Base-by-base conservation (phyloP, 495 filamentous ascomycete genomes). In the Neurospora sp. region DNA sequence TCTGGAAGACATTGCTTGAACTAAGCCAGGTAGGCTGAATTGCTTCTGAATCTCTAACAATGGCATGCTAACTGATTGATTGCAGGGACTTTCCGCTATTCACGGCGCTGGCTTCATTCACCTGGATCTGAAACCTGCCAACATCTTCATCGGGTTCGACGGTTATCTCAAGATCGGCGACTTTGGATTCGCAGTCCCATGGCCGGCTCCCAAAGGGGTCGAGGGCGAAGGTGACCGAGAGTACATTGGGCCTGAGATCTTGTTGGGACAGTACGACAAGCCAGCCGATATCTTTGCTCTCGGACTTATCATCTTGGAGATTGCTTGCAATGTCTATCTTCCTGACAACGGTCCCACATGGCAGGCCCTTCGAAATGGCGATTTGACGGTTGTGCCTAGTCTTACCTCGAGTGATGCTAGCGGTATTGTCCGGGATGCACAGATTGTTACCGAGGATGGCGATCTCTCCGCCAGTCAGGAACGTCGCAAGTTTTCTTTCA, bases 1-100 rank as follows among this genome's bases (percentile, higher is more conserved):
- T 98, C 77, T 99, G 96, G 96, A 99, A 99, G 82, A 94, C 98
- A 54, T 83, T 97, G 74, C 86, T 96, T 10, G 96, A 99, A 78
- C 76, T 96, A 44, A 86, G 90, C 75, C 83, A 90, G 85, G 93
- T 95, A 87, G 81, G 89, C 46, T 74, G n/a, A 11, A 7, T n/a
- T 44, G 40, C 72, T 39, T 72, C 40, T 39, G 12, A 39, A 27
- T 20, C 18, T 16, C 31, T 70, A 11, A 18, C 40, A 31, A 20
- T 11, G 16, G 12, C 31, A 48, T 42, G 72, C 83, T 89, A 81
- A 88, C 75, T 10, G 20, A 86, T 71, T 10, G 7, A 5, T 31
- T 70, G 9, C 77, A 96, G 92, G 96, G 96, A 23, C 79, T 99
- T 73, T 90, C 91, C 81, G 90, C 94, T 42, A 94, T 99, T 72